Evolutionary conservation across 2,329 filamentous ascomycete genomes (phyloP).

Genomic region (Ophiostoma quercus): DNA sequence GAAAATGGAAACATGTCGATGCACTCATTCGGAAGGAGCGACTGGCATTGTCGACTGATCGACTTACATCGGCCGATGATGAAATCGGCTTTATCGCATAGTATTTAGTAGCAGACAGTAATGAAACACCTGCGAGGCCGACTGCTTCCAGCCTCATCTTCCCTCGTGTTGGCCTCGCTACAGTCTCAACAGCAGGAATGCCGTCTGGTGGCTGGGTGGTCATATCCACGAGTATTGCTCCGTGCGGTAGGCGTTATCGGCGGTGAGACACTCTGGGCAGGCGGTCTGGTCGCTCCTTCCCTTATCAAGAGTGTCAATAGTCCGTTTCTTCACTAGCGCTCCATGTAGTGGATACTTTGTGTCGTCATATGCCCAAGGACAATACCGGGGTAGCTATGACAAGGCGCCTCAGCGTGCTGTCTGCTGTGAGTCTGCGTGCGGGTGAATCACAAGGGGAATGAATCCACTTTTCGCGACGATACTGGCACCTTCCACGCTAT

Average conservation of each 20-base stretch:
- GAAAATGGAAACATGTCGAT: not conserved
- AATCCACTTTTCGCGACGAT: conserved; percentile 5
- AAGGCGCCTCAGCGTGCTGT: not conserved
- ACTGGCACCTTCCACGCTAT: conserved; percentile 24
- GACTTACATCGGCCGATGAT: not conserved
- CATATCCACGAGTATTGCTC: not conserved
- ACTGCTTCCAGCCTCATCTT: not conserved
- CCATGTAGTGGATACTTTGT: conserved; percentile 21
- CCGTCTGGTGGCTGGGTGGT: conserved; percentile 18
- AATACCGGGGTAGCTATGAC: conserved; percentile 21
- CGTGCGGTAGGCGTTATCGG: conserved; percentile 10
- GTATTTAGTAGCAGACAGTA: not conserved
- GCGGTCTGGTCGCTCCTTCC: conserved; percentile 4
- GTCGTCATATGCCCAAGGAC: conserved; percentile 21
- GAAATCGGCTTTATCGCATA: not conserved
- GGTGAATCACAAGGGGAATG: conserved; percentile 20
- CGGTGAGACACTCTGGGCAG: conserved; percentile 11
- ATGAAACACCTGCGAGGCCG: not conserved
- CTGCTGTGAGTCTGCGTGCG: not conserved
- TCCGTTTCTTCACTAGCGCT: conserved; percentile 15
- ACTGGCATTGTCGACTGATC: not conserved
- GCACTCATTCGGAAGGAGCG: not conserved
- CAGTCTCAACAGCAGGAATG: not conserved
- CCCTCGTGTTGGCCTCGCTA: not conserved
- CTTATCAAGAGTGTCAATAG: conserved; percentile 12